phyloP scores from a whole-genome alignment of 176 grass and related monocot species.

The Aegilops bicornis region DNA sequence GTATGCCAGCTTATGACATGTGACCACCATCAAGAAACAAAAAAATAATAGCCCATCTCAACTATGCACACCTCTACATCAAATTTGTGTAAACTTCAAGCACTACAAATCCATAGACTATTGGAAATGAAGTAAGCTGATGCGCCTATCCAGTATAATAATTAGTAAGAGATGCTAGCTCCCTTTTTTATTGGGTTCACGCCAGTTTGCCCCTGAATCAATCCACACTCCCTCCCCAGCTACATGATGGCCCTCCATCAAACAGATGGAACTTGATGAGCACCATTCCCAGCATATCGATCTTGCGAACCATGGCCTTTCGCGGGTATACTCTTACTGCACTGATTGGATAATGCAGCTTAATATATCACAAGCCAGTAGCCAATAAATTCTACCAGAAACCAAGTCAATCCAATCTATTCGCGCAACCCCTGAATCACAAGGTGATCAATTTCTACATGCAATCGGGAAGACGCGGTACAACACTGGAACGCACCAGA shows the following conservation, averaged over 20 bases:
- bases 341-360: not conserved
- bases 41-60: not conserved
- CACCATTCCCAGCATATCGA: not conserved
- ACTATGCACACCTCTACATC: not conserved
- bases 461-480: not conserved
- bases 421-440: not conserved
- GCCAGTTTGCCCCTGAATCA: slow-evolving; percentile 1
- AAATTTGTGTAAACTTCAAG: not conserved
- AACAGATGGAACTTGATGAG: not conserved
- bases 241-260: not conserved
- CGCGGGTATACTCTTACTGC: not conserved
- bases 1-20: no score
- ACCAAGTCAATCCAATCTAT: slow-evolving; percentile 1
- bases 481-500: not conserved
- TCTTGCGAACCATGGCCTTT: not conserved
- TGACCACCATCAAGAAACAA: no score
- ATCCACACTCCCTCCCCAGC: not conserved
- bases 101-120: not conserved
- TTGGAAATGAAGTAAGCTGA: not conserved
- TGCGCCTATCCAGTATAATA: not conserved
- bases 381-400: slow-evolving; percentile 1
- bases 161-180: not conserved
- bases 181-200: not conserved
- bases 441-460: not conserved
- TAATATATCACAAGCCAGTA: not conserved